phyloP scores from a whole-genome alignment of 2,329 filamentous ascomycete genomes.

The Xenoacremonium recifei region DNA sequence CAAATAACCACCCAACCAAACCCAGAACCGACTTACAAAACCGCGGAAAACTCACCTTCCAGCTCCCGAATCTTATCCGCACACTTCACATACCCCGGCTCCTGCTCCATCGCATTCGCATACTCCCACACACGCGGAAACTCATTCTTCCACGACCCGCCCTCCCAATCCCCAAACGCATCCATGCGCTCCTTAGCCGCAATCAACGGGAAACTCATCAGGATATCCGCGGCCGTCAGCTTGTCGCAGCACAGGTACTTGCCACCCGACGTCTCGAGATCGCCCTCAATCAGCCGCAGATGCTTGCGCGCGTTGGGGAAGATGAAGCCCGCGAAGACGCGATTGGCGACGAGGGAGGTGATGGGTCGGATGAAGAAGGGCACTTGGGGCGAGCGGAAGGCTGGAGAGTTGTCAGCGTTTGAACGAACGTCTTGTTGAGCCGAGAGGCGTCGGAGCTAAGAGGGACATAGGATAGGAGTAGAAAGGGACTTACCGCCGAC shows the following conservation, averaged over 20 bases:
- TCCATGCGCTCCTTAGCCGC: conserved; percentile 39
- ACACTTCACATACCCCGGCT: conserved; percentile 48
- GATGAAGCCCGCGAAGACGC: conserved; percentile 39
- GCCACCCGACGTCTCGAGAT: conserved; percentile 44
- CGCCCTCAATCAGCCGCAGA: conserved; percentile 48
- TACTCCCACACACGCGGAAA: conserved; percentile 49
- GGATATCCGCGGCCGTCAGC: conserved; percentile 52
- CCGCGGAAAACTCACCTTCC: conserved; percentile 37
- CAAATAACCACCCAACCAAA: too few relatives aligned
- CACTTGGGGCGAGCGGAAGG: conserved; percentile 43
- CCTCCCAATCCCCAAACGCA: conserved; percentile 41
- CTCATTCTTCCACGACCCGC: conserved; percentile 34
- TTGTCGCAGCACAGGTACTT: conserved; percentile 48
- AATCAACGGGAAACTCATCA: conserved; percentile 53
- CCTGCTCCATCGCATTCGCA: conserved; percentile 41
- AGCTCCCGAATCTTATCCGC: conserved; percentile 49
- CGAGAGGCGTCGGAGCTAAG: too few relatives aligned
- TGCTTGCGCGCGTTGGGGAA: conserved; percentile 48
- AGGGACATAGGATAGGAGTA: not conserved
- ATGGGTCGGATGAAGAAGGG: conserved; percentile 56
- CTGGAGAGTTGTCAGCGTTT: conserved; percentile 22
- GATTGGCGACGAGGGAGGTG: conserved; percentile 43
- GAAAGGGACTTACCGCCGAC: conserved; percentile 42
- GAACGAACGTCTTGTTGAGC: not conserved
- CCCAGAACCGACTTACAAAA: conserved; percentile 7